Evolutionary conservation across 305 asterid genomes (phyloP), one percentile per base, ranked within the genome.

Genomic region (Fraxinus paxiana): DNA sequence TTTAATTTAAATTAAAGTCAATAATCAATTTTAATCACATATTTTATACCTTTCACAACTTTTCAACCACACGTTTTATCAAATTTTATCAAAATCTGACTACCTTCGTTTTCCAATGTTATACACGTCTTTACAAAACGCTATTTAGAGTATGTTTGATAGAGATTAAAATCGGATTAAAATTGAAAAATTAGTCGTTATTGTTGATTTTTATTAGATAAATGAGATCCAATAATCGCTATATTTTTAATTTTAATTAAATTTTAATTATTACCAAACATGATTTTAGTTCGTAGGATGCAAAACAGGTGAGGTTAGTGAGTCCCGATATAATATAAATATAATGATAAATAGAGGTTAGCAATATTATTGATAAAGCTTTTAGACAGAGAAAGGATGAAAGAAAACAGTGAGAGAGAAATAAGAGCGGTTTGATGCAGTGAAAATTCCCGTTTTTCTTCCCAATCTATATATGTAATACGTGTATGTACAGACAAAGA

Each of bases 401-500:
- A 82, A 81, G 80, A 77, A 34, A 84, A 54, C 61, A 81, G 83
- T 81, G 85, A 82, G 84, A 82, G 82, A 37, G 76, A 82, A 85
- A 74, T 77, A 87, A 82, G 85, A 85, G 86, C 86, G 88, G 91
- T 82, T 84, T 80, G 86, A 74, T 79, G 73, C 80, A 28, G 51
- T 75, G 79, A 80, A 75, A 85, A 79, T 84, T 87, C 85, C 86
- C 88, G 73, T 54, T 84, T 86, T 89, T 84, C 83, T 77, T 85
- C 90, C 87, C 87, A 51, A 56, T 61, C 13, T 9, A 51, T 34
- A 33, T 77, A 56, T 54, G 78, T 80, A 61, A 35, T 85, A 82
- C 77, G 34, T 81, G 78, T 76, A 79, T 82, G 80, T 79, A 82
- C 12, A 82, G 87, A 86, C 87, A 87, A 89, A 84, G 85, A 85